Percentiles rank a stretch among this genome's conserved stretches.
Evolutionary conservation across 1,284 basidiomycete genomes (phyloP).

Genomic region (Caloboletus inedulis): DNA sequence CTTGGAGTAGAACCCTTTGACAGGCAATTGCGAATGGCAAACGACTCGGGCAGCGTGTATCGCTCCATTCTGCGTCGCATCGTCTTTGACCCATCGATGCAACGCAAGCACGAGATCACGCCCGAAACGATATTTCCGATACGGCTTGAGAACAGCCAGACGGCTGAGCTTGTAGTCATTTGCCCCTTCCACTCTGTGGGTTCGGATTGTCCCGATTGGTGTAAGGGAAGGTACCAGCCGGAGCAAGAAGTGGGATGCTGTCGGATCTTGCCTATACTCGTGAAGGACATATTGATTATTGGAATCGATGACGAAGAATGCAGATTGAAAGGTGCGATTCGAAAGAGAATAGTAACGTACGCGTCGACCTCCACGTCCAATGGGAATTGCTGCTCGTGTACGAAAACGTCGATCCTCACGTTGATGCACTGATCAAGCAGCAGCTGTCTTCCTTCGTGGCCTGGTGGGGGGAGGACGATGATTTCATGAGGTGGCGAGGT

Average conservation of each 20-base stretch:
- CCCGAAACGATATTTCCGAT: constrained; percentile 62
- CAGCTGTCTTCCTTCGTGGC: constrained; percentile 32
- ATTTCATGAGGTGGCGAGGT: constrained; percentile 51
- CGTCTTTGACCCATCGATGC: constrained; percentile 52
- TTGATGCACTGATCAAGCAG: constrained; percentile 57
- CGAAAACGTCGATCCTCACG: constrained; percentile 66
- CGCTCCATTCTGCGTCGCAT: constrained; percentile 36
- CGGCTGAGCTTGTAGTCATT: constrained; percentile 66
- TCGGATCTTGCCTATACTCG: constrained; percentile 50
- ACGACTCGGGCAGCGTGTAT: constrained; percentile 41
- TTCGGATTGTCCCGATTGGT: constrained; percentile 64
- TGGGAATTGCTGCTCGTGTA: constrained; percentile 50
- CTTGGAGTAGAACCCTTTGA: constrained; percentile 71
- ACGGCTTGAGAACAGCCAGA: constrained; percentile 63
- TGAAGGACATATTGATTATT: constrained; percentile 9
- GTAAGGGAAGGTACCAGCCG: constrained; percentile 55
- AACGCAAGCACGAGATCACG: constrained; percentile 57
- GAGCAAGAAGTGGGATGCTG: constrained; percentile 66
- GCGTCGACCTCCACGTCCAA: constrained; percentile 69
- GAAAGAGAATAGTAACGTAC: constrained; percentile 41
- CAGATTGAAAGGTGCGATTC: constrained; percentile 2
- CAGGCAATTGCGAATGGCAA: constrained; percentile 67
- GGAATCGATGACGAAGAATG: constrained; percentile 6
- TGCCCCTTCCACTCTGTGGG: constrained; percentile 26
- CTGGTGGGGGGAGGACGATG: constrained; percentile 41